Evolutionary conservation across 2,329 filamentous ascomycete genomes (phyloP), one percentile per base, ranked within the genome.

Genomic region (Clonostachys sp.): DNA sequence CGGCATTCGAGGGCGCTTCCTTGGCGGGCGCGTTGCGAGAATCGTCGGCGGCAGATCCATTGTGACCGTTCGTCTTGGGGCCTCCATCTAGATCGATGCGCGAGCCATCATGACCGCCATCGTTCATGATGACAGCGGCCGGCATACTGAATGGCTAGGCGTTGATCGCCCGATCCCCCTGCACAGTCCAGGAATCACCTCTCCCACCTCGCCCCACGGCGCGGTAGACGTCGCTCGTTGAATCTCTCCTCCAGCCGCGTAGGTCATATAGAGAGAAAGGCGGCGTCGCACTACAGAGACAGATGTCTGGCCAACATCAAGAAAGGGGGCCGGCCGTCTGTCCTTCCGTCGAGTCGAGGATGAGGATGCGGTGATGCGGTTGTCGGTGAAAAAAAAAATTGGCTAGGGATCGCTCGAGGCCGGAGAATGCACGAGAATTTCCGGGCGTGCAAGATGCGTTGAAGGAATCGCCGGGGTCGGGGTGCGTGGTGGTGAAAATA

Each of bases 51-150:
- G 56, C 59, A 55, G 46, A 63, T 48, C 72, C 72, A 57, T 74
- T 72, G 53, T 68, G 54, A 40, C 70, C 73, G 53, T 77, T 77
- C 46, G 60, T 55, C 52, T 63, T 64, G 42, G 58, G 49, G 52
- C 74, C 69, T 71, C 74, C 74, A 59, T 81, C 75, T 62, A 81
- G 75, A 60, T 81, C 77, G 56, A 73, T 75, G 60, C 72, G 75
- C 58, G 69, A 67, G 55, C 75, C 74, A 59, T 76, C 76, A 60
- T 72, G 71, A 60, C 65, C 67, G 63, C 74, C 75, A 66, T 74
- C 72, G 55, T 80, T 76, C 76, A 80, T 80, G 56, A 70, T 74
- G 67, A 78, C 68, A 57, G 70, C 60, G 57, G 75, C 74, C 53
- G 77, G 75, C 77, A 79, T 80, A 10, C 16, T n/a, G 24, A 30